Evolutionary conservation across 495 filamentous ascomycete species (phyloP), one percentile per base, ranked within the genome.

Genomic region (Podospora appendiculata): DNA sequence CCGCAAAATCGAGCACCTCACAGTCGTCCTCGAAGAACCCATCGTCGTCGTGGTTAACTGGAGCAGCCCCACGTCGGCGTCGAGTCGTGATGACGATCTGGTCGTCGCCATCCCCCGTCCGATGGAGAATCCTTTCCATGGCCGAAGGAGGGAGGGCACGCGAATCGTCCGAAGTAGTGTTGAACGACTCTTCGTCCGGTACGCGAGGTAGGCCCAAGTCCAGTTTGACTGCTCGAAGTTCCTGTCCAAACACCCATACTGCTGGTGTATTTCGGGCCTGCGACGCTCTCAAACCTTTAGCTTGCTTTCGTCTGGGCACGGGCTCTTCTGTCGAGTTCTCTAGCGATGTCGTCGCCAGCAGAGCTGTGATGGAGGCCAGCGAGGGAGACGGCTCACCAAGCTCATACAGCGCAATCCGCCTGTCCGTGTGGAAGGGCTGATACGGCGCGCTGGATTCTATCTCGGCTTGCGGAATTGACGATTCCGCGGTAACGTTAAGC

Each of bases 11-110:
- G 58, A 96, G 74, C 51, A 96, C 87, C 61, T 94, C 90, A 61
- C 87, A 92, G 64, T 93, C 90, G 62, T 96, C 89, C 66, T 96
- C 90, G 59, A 96, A 96, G 67, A 96, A 93, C 4, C 89, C 90
- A 38, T 91, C 87, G 34, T 65, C 87, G 35, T 65, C 87, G 19
- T 76, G 78, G 39, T 70, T 60, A 42, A 59, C 54, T 55, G 69
- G 49, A 45, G 64, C 68, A 60, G 62, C 71, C 61, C 76, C 84
- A 70, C 79, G 86, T 70, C 70, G 72, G n/a, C 86, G 72, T 41
- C 88, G 73, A 2, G 88, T 92, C 9, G 87, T 92, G 18, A 90
- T 81, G 36, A 92, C 81, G 32, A 94, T 83, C 67, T 90, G 84
- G 65, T 87, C 85, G 40, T 73, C 69, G 43, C 82, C 77, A 48